Base-by-base conservation (phyloP, 805 yeast genomes). In the Hanseniaspora lindneri region DNA sequence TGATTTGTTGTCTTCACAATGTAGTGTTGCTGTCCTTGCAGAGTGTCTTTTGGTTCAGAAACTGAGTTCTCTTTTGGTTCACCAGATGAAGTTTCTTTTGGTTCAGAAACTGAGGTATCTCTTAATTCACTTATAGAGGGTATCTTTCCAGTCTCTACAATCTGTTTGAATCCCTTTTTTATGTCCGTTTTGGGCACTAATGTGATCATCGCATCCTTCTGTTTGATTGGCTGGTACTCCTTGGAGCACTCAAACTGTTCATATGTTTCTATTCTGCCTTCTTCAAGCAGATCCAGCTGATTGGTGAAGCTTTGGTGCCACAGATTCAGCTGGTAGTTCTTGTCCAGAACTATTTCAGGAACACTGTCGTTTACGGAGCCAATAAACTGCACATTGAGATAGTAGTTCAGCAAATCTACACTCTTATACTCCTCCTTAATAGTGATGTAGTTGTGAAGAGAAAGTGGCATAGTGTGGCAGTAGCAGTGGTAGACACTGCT, bases 1-100 rank as follows among this genome's bases (percentile, higher is more conserved):
- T 44, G 48, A 6, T 36, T 36, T 14, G 29, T 17, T 16, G 48
- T 44, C 21, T 44, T 44, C 10, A 44, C 30, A 10, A 36, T 36
- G 24, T 36, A 44, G 30, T n/a, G 21, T 24, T 34, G 33, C 11
- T 19, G 25, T 6, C 34, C 34, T 13, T 9, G 30, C n/a, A n/a
- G n/a, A n/a, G n/a, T n/a, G 29, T 9, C 29, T 27, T 27, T 27
- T 9, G 29, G 29, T 27, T 27, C 29, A 9, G 8, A 9, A 27
- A n/a, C n/a, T n/a, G n/a, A n/a, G n/a, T n/a, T n/a, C n/a, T n/a
- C n/a, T n/a, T n/a, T n/a, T n/a, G n/a, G n/a, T n/a, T n/a, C n/a
- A n/a, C n/a, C n/a, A n/a, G n/a, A n/a, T 27, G 30, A 27, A 13
- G 13, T 9, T 27, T 27, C 30, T 9, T 27, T 27, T 27, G 30